Evolutionary conservation across 2,329 filamentous ascomycete species (phyloP), one percentile per base, ranked within the genome.

Genomic region (Stemphylium vesicarium): DNA sequence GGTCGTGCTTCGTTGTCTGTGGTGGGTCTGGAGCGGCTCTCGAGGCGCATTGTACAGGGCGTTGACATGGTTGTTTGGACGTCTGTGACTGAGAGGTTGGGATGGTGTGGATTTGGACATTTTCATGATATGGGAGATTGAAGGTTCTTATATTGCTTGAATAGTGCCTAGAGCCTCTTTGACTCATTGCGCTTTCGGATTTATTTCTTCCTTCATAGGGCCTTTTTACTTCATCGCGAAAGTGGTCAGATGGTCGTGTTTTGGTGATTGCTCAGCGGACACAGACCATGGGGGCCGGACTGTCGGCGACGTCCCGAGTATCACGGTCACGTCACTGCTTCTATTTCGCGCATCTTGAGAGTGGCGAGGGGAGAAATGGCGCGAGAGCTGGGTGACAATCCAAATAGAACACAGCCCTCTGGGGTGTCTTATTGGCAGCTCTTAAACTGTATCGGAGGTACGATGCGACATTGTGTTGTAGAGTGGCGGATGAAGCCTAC

Each of bases 271-370:
- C 15, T 35, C 29, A 47, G 20, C 44, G 15, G 13, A 26, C 37
- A 24, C 31, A 36, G 42, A 13, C 42, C 9, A 13, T 45, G 11
- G 11, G 11, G 37, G 31, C 29, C 45, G 55, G 49, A 13, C 32
- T 26, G 39, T 57, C 50, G 49, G 32, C 49, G 55, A 53, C 12
- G 36, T 15, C 15, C 48, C 49, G 50, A 42, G 39, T 4, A 15
- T 22, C n/a, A 15, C 8, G 8, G 18, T 22, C n/a, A 15, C 8
- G 42, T 6, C 32, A 45, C 11, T 24, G 10, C 20, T 32, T 12
- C 16, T 29, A 9, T 11, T 11, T 29, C 11, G 26, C 26, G 26
- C 26, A 29, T 3, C 7, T 2, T 29, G 10, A 11, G 7, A 9
- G 10, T 29, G 11, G 9, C 9, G 9, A 29, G 2, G 8, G 11